Percentiles rank a stretch among this genome's conserved stretches.
Evolutionary conservation across 2,329 filamentous ascomycete genomes (phyloP).

Genomic region (Ceratocystis eucalypticola): DNA sequence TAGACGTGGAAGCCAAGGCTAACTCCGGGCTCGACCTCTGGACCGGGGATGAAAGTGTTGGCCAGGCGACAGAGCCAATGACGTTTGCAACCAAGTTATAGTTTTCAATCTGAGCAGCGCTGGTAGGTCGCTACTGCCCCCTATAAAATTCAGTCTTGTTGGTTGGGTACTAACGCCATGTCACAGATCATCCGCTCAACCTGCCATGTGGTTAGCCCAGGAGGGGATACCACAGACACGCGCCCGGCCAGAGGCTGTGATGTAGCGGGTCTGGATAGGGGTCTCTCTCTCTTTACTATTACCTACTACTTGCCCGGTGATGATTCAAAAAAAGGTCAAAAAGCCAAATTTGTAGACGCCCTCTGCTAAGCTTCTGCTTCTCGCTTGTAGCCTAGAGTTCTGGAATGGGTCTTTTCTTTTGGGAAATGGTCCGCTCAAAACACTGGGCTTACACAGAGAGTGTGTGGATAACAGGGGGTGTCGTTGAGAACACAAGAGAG

Average conservation of each 20-base stretch:
- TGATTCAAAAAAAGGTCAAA: slow-evolving; percentile 37
- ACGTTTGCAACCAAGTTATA: slow-evolving; percentile 27
- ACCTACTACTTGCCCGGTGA: slow-evolving; percentile 31
- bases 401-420: neutral
- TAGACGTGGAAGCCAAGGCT: slow-evolving; percentile 8
- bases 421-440: neutral
- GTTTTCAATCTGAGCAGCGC: slow-evolving; percentile 43
- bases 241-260: neutral
- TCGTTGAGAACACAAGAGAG: slow-evolving; percentile 42
- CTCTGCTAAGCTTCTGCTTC: neutral
- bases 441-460: neutral
- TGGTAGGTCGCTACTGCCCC: slow-evolving; percentile 20
- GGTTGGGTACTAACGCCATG: too few relatives aligned
- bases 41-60: neutral
- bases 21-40: neutral
- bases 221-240: slow-evolving; percentile 7
- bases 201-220: neutral
- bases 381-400: neutral
- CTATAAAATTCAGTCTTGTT: neutral
- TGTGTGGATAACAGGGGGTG: slow-evolving; percentile 26
- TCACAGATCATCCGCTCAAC: neutral
- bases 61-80: slow-evolving; percentile 21
- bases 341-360: slow-evolving; percentile 44
- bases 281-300: neutral
- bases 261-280: neutral